Evolutionary conservation across 352 stramenopile species (phyloP).

Genomic region (Pythium vanterpoolii): DNA sequence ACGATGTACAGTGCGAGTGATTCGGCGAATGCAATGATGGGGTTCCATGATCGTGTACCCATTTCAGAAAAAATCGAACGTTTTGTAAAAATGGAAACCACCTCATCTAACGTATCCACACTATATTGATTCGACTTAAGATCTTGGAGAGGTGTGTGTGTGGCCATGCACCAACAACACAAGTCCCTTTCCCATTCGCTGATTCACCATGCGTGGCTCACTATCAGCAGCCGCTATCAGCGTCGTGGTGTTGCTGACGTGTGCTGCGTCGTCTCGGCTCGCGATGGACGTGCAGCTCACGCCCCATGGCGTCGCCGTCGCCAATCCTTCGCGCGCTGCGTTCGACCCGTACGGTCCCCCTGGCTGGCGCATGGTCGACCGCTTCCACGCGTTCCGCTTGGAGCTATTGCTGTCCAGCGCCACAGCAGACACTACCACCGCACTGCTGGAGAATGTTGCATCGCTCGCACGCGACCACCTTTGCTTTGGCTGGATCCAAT

Average conservation of each 20-base stretch:
- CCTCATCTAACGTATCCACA: too few species aligned
- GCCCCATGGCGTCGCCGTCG: neutral
- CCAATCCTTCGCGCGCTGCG: neutral
- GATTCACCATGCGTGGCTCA: neutral
- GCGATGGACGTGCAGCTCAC: conserved; percentile 16
- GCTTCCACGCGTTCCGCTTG: conserved; percentile 24
- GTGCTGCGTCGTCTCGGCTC: neutral
- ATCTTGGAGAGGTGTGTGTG: conserved; percentile 3
- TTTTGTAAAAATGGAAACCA: neutral
- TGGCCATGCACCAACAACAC: too few species aligned
- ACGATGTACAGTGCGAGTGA: too few species aligned
- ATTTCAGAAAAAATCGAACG: conserved; percentile 10
- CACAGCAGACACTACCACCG: neutral
- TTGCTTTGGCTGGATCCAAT: conserved; percentile 26
- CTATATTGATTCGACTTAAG: too few species aligned
- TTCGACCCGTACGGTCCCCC: conserved; percentile 5
- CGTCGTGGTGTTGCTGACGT: neutral
- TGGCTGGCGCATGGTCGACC: conserved; percentile 21
- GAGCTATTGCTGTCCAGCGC: neutral
- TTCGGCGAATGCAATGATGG: too few species aligned
- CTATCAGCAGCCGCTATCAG: neutral
- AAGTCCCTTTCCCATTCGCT: too few species aligned
- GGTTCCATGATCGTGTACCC: too few species aligned
- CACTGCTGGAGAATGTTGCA: neutral
- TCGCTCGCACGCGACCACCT: neutral